A percentile compares a stretch with the other conserved stretches of the same genome.
Conservation (phyloP, 83 land plant species). For the Isoetes engelmannii region DNA sequence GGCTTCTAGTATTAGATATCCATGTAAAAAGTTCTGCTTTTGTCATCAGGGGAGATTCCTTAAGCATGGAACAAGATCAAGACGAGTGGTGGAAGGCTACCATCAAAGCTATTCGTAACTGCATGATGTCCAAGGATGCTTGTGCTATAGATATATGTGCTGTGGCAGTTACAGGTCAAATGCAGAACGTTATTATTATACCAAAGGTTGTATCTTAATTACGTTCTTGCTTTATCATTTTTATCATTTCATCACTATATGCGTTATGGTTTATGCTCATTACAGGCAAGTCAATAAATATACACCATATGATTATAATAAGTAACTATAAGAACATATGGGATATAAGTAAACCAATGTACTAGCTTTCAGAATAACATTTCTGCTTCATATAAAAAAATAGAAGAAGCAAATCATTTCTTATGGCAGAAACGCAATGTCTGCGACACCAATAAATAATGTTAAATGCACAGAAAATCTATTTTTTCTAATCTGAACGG, state of each 20-base stretch:
- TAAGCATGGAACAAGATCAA: conserved; percentile 31
- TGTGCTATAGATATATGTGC: conserved; percentile 11
- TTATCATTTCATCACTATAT: background rate
- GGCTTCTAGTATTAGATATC: background rate
- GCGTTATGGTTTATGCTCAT: background rate
- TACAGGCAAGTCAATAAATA: too few species aligned
- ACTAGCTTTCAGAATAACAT: too few species aligned
- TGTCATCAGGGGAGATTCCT: conserved; percentile 22
- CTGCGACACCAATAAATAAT: too few species aligned
- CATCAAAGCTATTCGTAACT: conserved; percentile 18
- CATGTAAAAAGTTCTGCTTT: background rate
- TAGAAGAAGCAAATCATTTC: too few species aligned
- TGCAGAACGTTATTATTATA: conserved; percentile 34
- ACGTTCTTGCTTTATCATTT: background rate
- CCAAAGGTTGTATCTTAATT: conserved; percentile 14
- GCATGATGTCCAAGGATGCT: conserved; percentile 4
- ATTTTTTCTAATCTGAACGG: too few species aligned
- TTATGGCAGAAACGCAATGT: too few species aligned
- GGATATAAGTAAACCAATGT: too few species aligned
- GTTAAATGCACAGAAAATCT: too few species aligned
- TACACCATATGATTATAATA: too few species aligned
- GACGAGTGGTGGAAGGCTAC: conserved; percentile 37
- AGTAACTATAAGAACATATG: too few species aligned
- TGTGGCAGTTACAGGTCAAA: conserved; percentile 40
- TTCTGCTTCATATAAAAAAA: too few species aligned